Percentiles rank a stretch among this genome's conserved stretches.
These are phyloP conservation scores for Pinus tabuliformis DNA, from an alignment of 75 land plant genomes.

Conservation along the genomic window DNA sequence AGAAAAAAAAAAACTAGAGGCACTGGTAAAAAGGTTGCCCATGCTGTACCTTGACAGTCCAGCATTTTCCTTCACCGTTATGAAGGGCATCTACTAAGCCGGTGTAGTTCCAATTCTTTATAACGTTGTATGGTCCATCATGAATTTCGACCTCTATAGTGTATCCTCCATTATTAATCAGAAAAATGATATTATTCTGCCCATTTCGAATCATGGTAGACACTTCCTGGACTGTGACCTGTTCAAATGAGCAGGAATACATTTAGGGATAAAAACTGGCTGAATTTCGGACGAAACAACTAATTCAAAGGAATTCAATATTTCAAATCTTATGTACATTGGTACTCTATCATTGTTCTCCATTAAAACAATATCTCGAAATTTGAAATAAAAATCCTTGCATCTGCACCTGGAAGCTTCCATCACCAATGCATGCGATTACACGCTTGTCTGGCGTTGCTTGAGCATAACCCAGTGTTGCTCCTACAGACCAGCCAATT, in stretches of 20 bases:
- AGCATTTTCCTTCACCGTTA: slow-evolving; percentile 39
- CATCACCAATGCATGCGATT: slow-evolving; percentile 58
- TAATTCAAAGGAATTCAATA: no score
- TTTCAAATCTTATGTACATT: no score
- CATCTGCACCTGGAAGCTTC: slow-evolving; percentile 59
- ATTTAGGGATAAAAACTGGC: no score
- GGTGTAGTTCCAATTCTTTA: slow-evolving; percentile 54
- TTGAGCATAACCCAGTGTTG: slow-evolving; percentile 44
- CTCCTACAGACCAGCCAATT: slow-evolving; percentile 65
- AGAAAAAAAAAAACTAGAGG: no score
- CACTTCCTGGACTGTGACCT: slow-evolving; percentile 47
- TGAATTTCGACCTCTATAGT: slow-evolving; percentile 55
- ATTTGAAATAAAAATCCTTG: no score
- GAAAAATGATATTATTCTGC: slow-evolving; percentile 40
- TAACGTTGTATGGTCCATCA: slow-evolving; percentile 56
- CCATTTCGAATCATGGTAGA: slow-evolving; percentile 43
- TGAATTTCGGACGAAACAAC: no score
- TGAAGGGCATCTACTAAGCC: slow-evolving; percentile 39
- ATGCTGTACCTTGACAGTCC: slow-evolving; percentile 39
- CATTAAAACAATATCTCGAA: no score
- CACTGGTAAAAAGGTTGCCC: no score
- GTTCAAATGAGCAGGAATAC: neutral
- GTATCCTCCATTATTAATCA: slow-evolving; percentile 55
- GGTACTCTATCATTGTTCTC: no score
- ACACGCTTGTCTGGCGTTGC: slow-evolving; percentile 30